phyloP scores from a whole-genome alignment of 2,329 filamentous ascomycete genomes.

The Penicillium sp. region DNA sequence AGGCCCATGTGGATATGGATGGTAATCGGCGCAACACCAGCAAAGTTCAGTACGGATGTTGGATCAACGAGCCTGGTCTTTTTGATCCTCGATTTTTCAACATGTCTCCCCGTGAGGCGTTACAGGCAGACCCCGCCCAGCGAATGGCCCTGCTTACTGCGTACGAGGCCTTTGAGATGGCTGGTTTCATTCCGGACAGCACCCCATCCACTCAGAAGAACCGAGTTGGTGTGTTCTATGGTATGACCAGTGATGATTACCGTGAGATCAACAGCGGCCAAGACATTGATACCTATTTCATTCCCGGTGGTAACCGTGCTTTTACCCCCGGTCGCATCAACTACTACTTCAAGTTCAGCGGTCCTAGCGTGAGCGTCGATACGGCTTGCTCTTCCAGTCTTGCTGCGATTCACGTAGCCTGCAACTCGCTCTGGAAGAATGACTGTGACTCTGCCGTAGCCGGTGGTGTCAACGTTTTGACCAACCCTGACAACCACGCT shows the following conservation, averaged over 20 bases:
- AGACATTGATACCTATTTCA: slow-evolving; percentile 69
- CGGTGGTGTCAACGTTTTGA: slow-evolving; percentile 73
- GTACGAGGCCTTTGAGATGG: slow-evolving; percentile 80
- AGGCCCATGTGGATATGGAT: slow-evolving; percentile 69
- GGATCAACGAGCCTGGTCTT: slow-evolving; percentile 71
- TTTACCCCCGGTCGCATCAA: slow-evolving; percentile 33
- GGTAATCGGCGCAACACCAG: slow-evolving; percentile 75
- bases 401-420: slow-evolving; percentile 70
- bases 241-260: slow-evolving; percentile 75
- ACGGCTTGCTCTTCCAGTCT: slow-evolving; percentile 78
- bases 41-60: slow-evolving; percentile 74
- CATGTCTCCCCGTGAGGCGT: slow-evolving; percentile 79
- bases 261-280: slow-evolving; percentile 72
- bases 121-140: slow-evolving; percentile 79
- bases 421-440: slow-evolving; percentile 70
- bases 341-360: slow-evolving; percentile 75
- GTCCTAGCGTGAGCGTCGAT: slow-evolving; percentile 70
- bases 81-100: slow-evolving; percentile 87
- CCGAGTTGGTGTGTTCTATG: slow-evolving; percentile 72
- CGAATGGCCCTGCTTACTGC: slow-evolving; percentile 73
- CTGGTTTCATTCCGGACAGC: slow-evolving; percentile 71
- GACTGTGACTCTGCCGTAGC: slow-evolving; percentile 81
- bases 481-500: slow-evolving; percentile 77
- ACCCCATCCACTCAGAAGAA: slow-evolving; percentile 66
- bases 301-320: slow-evolving; percentile 62